Evolutionary conservation across 2,329 filamentous ascomycete genomes (phyloP).

Genomic region (Clonostachys byssicola): DNA sequence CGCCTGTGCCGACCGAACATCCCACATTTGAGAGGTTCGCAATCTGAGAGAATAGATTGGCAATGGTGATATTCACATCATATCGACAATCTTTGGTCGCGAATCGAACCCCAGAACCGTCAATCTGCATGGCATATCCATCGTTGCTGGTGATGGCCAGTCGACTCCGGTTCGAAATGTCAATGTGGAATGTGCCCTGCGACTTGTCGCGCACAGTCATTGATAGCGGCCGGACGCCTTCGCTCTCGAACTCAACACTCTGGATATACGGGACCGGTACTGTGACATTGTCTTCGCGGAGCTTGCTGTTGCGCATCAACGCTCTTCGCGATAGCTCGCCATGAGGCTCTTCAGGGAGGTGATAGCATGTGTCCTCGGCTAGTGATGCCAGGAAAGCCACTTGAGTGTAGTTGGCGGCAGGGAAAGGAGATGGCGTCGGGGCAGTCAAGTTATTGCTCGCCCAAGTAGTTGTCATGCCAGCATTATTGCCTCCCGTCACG

Average conservation of each 20-base stretch:
- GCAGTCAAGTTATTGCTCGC: background rate
- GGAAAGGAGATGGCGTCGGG: constrained; percentile 5
- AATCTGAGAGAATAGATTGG: constrained; percentile 25
- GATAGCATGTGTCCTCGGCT: constrained; percentile 21
- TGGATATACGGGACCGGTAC: constrained; percentile 30
- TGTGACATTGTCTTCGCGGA: constrained; percentile 18
- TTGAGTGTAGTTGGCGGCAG: constrained; percentile 23
- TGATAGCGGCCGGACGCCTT: constrained; percentile 23
- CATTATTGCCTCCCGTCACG: background rate
- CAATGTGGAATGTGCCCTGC: constrained; percentile 19
- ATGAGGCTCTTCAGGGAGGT: constrained; percentile 14
- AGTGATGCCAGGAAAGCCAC: constrained; percentile 19
- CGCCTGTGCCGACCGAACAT: constrained; percentile 12
- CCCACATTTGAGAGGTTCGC: constrained; percentile 18
- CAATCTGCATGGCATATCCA: constrained; percentile 23
- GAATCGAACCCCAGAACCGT: constrained; percentile 25
- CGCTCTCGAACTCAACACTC: constrained; percentile 23
- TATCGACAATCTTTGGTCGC: constrained; percentile 23
- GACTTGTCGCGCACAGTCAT: constrained; percentile 21
- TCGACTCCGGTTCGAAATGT: constrained; percentile 23
- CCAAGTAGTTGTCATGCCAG: background rate
- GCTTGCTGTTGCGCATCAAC: constrained; percentile 20
- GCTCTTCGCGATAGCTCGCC: constrained; percentile 14
- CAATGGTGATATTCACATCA: constrained; percentile 22
- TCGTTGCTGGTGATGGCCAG: constrained; percentile 22